These are phyloP conservation scores for Paramecium sexaurelia DNA, from an alignment of 73 alveolate species.

Conservation along the genomic window DNA sequence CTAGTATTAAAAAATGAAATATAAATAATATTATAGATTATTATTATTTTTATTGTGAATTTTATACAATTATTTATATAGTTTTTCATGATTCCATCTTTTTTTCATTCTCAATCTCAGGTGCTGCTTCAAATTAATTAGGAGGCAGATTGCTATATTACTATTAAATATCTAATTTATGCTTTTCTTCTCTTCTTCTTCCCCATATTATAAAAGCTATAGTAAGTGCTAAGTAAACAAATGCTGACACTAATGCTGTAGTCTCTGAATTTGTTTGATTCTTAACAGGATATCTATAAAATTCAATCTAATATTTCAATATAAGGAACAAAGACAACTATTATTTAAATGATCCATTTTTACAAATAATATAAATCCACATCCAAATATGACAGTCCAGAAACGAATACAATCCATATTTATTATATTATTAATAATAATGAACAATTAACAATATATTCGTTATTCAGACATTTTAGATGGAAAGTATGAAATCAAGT, in stretches of 20 bases:
- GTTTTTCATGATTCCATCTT: neutral
- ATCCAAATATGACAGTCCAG: slow-evolving; percentile 26
- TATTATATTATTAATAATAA: neutral
- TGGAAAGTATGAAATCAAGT: neutral
- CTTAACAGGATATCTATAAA: slow-evolving; percentile 19
- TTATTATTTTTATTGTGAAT: neutral
- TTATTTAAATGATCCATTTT: neutral
- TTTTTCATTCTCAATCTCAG: slow-evolving; percentile 8
- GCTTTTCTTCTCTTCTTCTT: neutral
- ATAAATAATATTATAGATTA: neutral
- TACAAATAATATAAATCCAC: slow-evolving; percentile 29
- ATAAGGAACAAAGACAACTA: slow-evolving; percentile 35
- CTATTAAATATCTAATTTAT: neutral
- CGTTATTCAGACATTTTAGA: neutral
- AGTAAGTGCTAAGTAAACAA: neutral
- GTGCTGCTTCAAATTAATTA: slow-evolving; percentile 42
- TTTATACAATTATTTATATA: too few relatives aligned
- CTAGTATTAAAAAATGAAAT: slow-evolving; percentile 21
- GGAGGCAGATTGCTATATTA: neutral
- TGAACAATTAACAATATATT: neutral
- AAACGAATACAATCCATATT: slow-evolving; percentile 50
- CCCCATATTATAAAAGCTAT: slow-evolving; percentile 36
- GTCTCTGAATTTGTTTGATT: neutral
- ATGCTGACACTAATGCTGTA: neutral
- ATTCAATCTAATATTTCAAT: neutral